These are phyloP conservation scores for Spiromastix sp. DNA, from an alignment of 2,329 filamentous ascomycete genomes.

Conservation along the genomic window DNA sequence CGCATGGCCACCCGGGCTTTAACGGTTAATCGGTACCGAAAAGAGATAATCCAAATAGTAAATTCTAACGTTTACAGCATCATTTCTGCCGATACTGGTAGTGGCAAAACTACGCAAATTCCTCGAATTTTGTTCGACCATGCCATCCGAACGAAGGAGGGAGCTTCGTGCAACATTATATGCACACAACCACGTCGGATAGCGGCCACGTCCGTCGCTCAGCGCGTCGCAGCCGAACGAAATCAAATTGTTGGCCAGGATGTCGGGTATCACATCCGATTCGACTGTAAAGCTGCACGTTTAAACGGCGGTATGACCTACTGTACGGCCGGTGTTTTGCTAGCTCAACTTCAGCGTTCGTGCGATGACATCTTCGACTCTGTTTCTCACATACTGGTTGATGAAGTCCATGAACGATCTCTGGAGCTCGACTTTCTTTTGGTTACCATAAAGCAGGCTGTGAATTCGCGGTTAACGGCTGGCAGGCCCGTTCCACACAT, in stretches of 20 bases:
- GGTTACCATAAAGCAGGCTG: constrained; percentile 33
- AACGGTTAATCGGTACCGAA: constrained; percentile 30
- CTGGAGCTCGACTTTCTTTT: constrained; percentile 37
- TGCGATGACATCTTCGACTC: constrained; percentile 30
- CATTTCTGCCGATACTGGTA: constrained; percentile 37
- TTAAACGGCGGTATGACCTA: constrained; percentile 35
- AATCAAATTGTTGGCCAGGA: constrained; percentile 29
- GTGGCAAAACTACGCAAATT: constrained; percentile 41
- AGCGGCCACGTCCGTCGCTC: constrained; percentile 37
- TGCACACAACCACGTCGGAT: constrained; percentile 42
- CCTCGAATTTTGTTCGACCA: constrained; percentile 46
- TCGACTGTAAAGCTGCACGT: constrained; percentile 26
- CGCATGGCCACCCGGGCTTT: too few relatives aligned
- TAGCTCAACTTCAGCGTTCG: constrained; percentile 33
- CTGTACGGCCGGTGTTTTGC: constrained; percentile 41
- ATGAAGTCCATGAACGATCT: constrained; percentile 42
- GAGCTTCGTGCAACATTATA: constrained; percentile 38
- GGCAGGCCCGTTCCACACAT: constrained; percentile 32
- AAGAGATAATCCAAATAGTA: constrained; percentile 29
- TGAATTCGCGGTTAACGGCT: constrained; percentile 23
- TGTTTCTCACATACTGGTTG: constrained; percentile 40
- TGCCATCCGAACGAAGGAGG: constrained; percentile 28
- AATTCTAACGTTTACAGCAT: constrained; percentile 34
- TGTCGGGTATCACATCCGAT: constrained; percentile 39
- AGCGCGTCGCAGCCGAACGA: constrained; percentile 38